Evolutionary conservation across 2,329 filamentous ascomycete species (phyloP).

Genomic region (Aspergillus aculeatinus): DNA sequence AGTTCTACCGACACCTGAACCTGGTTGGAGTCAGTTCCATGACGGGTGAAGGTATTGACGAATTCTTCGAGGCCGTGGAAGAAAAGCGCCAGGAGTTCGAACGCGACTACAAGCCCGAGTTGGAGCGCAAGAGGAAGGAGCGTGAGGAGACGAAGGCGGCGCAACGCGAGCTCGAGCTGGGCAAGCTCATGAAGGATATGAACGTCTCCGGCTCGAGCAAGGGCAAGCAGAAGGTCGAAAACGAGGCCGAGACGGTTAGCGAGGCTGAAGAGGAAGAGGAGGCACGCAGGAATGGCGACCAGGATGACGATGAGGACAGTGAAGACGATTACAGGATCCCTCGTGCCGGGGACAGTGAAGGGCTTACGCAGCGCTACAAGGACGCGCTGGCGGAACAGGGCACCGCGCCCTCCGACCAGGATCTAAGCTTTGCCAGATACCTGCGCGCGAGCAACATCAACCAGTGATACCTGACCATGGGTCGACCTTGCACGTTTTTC

Average conservation of each 20-base stretch:
- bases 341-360: slow-evolving; percentile 60
- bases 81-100: slow-evolving; percentile 87
- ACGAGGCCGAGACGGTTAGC: slow-evolving; percentile 46
- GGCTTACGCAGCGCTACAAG: slow-evolving; percentile 73
- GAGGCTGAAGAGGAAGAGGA: slow-evolving; percentile 53
- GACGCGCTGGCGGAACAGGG: slow-evolving; percentile 64
- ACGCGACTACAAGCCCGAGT: slow-evolving; percentile 85
- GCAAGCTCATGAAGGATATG: slow-evolving; percentile 95
- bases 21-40: slow-evolving; percentile 93
- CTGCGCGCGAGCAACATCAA: slow-evolving; percentile 41
- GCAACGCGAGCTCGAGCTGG: slow-evolving; percentile 75
- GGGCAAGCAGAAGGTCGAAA: slow-evolving; percentile 22
- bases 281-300: slow-evolving; percentile 36
- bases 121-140: slow-evolving; percentile 74
- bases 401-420: slow-evolving; percentile 42
- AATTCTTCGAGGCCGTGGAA: slow-evolving; percentile 87
- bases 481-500: neutral
- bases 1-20: slow-evolving; percentile 92
- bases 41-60: slow-evolving; percentile 85
- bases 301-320: slow-evolving; percentile 47
- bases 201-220: slow-evolving; percentile 51
- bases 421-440: slow-evolving; percentile 54
- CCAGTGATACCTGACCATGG: slow-evolving; percentile 14
- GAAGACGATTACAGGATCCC: slow-evolving; percentile 61
- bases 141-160: slow-evolving; percentile 72